Base-by-base conservation (phyloP, 176 grass and related monocot species). In the Aegilops bicornis region DNA sequence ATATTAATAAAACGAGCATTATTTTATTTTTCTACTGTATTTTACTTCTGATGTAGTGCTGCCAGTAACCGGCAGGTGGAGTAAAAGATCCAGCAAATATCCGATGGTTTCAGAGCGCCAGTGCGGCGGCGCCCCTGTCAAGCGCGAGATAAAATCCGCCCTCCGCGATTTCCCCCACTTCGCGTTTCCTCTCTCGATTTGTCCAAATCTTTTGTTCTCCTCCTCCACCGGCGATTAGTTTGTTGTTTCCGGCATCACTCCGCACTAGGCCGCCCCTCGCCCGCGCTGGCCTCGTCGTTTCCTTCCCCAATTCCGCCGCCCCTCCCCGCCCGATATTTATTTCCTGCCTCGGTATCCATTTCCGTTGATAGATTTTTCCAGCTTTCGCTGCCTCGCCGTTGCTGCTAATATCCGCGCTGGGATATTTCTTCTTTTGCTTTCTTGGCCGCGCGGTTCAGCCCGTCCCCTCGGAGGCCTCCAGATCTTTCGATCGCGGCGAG, bases 161-260 rank as follows among this genome's bases (percentile, higher is more conserved):
- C 35, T 15, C 25, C 24, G 82, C 87, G 62, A 81, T 37, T 68
- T 47, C 2, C 8, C 63, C 3, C 7, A 64, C 5, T 16, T 0
- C 20, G 4, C 73, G 64, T 54, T 62, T 75, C 62, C 35, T 48
- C 45, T 54, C 86, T 82, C 90, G 90, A 73, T 82, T 91, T 81
- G 32, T 35, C 90, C 90, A 70, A 91, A 17, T n/a, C 10, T 3
- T 78, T 86, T 74, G 58, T 64, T 64, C 52, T 52, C 48, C 48
- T 20, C 1, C 54, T 59, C 70, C 56, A 76, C 40, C 56, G 15
- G 23, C 54, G 23, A 74, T 73, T 54, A 35, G 12, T 70, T 82
- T 8, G 64, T 85, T 91, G 78, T 82, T 78, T 88, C 86, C 45
- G 10, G 82, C 86, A 91, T 88, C 82, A 79, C 78, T 88, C 78